Base-by-base conservation (phyloP, 805 yeast genomes). In the Spathaspora hagerdaliae region DNA sequence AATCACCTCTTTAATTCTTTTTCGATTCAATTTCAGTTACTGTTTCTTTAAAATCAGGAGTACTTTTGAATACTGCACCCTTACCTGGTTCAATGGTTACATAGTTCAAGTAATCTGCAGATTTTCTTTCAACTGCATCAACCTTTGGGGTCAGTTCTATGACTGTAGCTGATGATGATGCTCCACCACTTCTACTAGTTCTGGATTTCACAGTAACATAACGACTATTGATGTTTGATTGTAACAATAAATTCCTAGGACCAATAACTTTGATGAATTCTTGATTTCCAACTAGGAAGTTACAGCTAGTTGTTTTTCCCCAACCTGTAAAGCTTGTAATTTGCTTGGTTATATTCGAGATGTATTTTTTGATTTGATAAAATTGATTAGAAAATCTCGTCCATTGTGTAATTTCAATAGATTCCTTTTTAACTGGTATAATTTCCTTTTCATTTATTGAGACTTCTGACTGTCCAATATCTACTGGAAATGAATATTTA, bases 201-300 rank as follows among this genome's bases (percentile, higher is more conserved):
- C 41, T 31, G 2, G 13, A 7, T 15, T 6, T 24, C 13, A 34
- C 26, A 35, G 10, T 10, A 10, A 12, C 5, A 27, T 46, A 39
- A 24, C 48, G 53, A 37, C 45, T 50, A 2, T 56, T 64, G 3
- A 69, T 54, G 31, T 69, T 75, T 4, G 81, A 71, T 49, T 78
- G 81, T 5, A 79, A 54, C 44, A 79, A 58, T 3, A 79, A 46
- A 26, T 69, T 70, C 38, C 83, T 67, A 9, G 86, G 86, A 0
- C 87, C 87, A 10, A 68, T 58, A 4, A 82, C 64, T 33, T 67
- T 73, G 32, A 81, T 71, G 48, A 74, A 81, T 13, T 67, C 66
- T 9, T 71, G 71, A 49, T 67, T 73, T 1, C 71, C 73, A 12
- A 57, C 48, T 45, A 56, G 39, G 40, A 46, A 54, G 36, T 51